Evolutionary conservation across 1,284 basidiomycete species (phyloP), one percentile per base, ranked within the genome.

Genomic region (Trichosporon ovoides): DNA sequence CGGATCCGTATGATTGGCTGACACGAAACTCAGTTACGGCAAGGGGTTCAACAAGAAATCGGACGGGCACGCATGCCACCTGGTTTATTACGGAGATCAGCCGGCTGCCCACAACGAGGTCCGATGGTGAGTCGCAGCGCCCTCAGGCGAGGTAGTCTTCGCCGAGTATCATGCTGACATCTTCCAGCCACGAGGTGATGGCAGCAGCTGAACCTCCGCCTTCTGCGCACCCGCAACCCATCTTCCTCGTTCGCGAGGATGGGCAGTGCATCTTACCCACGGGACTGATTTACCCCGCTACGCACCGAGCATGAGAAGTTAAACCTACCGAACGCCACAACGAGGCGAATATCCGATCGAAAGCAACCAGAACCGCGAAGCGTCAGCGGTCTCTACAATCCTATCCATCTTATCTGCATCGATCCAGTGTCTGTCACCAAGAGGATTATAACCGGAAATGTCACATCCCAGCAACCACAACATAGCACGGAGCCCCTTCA

Each of bases 221-320:
- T 2, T 28, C 59, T 7, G 60, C 63, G 38, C 83, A 85, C 55
- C 81, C 87, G 13, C 48, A 46, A 49, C 89, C 91, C 6, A 85
- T 96, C 62, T 83, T 92, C 65, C 83, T 96, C 64, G 87, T 95
- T 60, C 84, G 92, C 58, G 83, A 85, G 9, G 93, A 96, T 70
- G 94, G 93, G 28, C 84, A 94, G 48, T 66, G 69, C 63, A 87
- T 96, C 62, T 88, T 94, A 80, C 93, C 94, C 3, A 93, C 91
- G n/a, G 84, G 81, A 68, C 82, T 86, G 52, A 83, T 85, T 80
- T 93, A 91, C 82, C 88, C 89, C 20, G 49, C 48, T 7, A 37
- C 18, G 14, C 35, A 33, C 4, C n/a, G 31, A 19, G 35, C 50
- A 12, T 34, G 18, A 53, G 31, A 28, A 7, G n/a, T n/a, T n/a